Evolutionary conservation across 2,329 filamentous ascomycete species (phyloP), one percentile per base, ranked within the genome.

Genomic region (Stylonectria norvegica): DNA sequence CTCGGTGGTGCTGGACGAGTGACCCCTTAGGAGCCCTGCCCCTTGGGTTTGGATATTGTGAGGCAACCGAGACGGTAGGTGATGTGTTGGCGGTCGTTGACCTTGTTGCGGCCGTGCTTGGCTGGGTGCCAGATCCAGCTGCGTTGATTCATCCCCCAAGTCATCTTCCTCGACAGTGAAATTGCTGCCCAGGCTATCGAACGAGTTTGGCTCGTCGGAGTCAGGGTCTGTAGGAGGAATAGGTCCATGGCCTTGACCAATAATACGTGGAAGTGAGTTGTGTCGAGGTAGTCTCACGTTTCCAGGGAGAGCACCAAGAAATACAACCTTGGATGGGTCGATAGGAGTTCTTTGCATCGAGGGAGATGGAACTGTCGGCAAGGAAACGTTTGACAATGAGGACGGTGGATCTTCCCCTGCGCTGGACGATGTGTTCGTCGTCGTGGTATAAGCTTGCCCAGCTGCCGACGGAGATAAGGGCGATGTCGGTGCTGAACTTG

Each of bases 111-210:
- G 28, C 6, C 34, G 34, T 27, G 20, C 19, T 27, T 34, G 22
- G 34, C 39, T 17, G 30, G 43, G 34, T 11, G 47, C 50, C 15
- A 48, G 22, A 12, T 52, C 54, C 6, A 48, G 44, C 16, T 60
- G 57, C 8, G 55, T 50, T 28, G 61, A 40, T 37, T 60, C 59
- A 25, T 57, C 55, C 20, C 52, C 54, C 10, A 60, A 50, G 5
- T 59, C 56, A 43, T 73, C 71, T 45, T 80, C 73, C 17, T 79
- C 71, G 8, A 76, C 69, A 0, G 76, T 80, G 49, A 69, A 80
- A 42, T 79, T 77, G 55, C 76, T 79, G 15, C 76, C 75, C 6
- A 79, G 56, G 3, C 74, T 79, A 41, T 71, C 68, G 20, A 60
- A 35, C 3, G 54, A 51, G 8, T 34, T 38, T 1, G 45, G 42